Percentiles rank a stretch among this genome's conserved stretches.
phyloP scores from a whole-genome alignment of 2,329 filamentous ascomycete genomes.

The Madurella mycetomatis region DNA sequence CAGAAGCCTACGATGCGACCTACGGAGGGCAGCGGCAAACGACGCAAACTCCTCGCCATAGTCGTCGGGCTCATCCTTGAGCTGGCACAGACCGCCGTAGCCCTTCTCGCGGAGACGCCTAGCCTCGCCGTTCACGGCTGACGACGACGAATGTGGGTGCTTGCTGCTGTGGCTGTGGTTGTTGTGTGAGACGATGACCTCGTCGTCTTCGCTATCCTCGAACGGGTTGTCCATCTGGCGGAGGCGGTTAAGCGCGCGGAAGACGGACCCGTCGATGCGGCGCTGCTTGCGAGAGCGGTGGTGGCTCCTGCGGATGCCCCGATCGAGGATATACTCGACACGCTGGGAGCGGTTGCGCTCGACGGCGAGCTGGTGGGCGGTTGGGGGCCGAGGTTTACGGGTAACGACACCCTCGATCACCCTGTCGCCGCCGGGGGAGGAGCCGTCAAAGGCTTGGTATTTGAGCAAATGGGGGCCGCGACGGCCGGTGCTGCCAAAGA shows the following conservation, averaged over 20 bases:
- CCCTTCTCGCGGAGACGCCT: slow-evolving; percentile 52
- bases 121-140: slow-evolving; percentile 15
- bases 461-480: slow-evolving; percentile 49
- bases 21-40: slow-evolving; percentile 62
- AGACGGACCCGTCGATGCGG: slow-evolving; percentile 60
- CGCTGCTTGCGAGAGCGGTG: slow-evolving; percentile 58
- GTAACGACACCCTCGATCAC: slow-evolving; percentile 52
- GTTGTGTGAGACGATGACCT: slow-evolving; percentile 31
- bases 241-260: slow-evolving; percentile 62
- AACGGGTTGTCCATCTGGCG: slow-evolving; percentile 52
- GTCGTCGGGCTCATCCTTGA: slow-evolving; percentile 62
- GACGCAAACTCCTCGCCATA: slow-evolving; percentile 69
- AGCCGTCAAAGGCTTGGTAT: slow-evolving; percentile 57
- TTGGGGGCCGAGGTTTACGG: slow-evolving; percentile 68
- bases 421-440: slow-evolving; percentile 53
- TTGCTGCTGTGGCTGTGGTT: slow-evolving; percentile 22
- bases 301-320: slow-evolving; percentile 65
- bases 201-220: slow-evolving; percentile 60
- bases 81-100: slow-evolving; percentile 59
- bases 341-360: slow-evolving; percentile 73
- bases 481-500: slow-evolving; percentile 35
- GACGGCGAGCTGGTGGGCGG: slow-evolving; percentile 76
- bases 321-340: slow-evolving; percentile 76
- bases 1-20: slow-evolving; percentile 59
- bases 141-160: background rate